These are phyloP conservation scores for Planoprotostelium fungivorum DNA, from an alignment of 78 protist species.

Conservation along the genomic window DNA sequence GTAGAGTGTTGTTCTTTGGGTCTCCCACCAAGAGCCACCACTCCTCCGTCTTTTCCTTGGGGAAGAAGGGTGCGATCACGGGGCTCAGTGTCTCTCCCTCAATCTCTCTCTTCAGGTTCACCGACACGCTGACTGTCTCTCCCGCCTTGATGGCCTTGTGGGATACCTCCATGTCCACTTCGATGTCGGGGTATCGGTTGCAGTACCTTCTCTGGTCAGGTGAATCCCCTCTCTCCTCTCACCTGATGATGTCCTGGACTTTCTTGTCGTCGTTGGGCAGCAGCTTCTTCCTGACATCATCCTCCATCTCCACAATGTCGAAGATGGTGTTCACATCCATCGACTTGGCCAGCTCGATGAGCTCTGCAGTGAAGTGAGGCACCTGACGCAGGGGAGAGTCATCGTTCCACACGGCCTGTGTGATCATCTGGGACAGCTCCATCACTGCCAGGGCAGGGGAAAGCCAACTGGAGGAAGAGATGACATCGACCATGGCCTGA, in stretches of 20 bases:
- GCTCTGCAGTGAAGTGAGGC: conserved; percentile 78
- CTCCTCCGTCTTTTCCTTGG: conserved; percentile 57
- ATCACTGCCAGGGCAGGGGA: conserved; percentile 90
- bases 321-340: conserved; percentile 66
- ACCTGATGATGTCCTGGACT: conserved; percentile 26
- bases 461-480: conserved; percentile 78
- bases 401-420: conserved; percentile 78
- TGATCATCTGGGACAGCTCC: conserved; percentile 93
- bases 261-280: conserved; percentile 32
- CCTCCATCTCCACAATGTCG: conserved; percentile 89
- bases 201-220: conserved; percentile 9
- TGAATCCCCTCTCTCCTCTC: background rate
- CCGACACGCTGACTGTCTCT: conserved; percentile 35
- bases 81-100: conserved; percentile 27
- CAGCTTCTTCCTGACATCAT: conserved; percentile 50
- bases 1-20: conserved; percentile 30
- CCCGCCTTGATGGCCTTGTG: conserved; percentile 32
- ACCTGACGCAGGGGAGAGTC: conserved; percentile 28
- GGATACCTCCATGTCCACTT: conserved; percentile 35
- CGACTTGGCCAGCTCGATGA: conserved; percentile 13
- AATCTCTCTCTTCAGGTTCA: conserved; percentile 62
- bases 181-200: conserved; percentile 67
- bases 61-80: conserved; percentile 71
- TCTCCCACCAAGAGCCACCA: conserved; percentile 77
- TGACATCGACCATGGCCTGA: conserved; percentile 91